Base-by-base conservation (phyloP, 2,329 filamentous ascomycete genomes). In the Fusarium sp. region DNA sequence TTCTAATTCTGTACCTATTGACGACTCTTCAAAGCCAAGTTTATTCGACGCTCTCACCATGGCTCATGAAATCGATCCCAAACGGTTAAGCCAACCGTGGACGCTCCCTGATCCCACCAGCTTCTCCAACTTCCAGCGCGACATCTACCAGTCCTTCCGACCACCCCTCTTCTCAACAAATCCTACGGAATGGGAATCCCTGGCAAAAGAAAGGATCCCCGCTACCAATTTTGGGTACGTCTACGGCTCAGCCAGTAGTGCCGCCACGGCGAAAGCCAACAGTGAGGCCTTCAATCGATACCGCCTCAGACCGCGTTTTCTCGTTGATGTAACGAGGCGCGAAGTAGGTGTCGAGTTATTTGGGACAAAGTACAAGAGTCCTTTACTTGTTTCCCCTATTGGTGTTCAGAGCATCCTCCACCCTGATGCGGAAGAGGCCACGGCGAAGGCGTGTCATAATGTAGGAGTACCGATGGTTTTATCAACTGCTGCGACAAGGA, bases 371-470 rank as follows among this genome's bases (percentile, higher is more conserved):
- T 86, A 86, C 56, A 78, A 81, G 81, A 72, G 49, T 57, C 77
- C 65, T 9, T 49, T 92, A 1, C 75, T 92, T 3, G 85, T 91
- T 73, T 91, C 90, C 1, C 91, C 91, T 0, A 83, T 94, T 3
- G 91, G 92, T 1, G 89, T 92, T 0, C 90, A 93, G 71, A 81
- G 82, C 3, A 88, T 92, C 33, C 89, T 91, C 74, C 90, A 94
- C 70, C 75, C 81, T 0, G 88, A 92, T 69, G 87, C 84, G 15
- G 91, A 94, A 73, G 82, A 84, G 2, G 91, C 89, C 1, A 84
- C 89, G 0, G 89, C 91, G 0, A 79, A 83, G n/a, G 89, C 88
- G 1, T 91, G 89, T 62, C 83, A 84, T 5, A 83, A 87, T 15
- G 80, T 89, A 2, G 82, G 84, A 3, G 83, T 94, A 0, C 91